Base-by-base conservation (phyloP, 345 rosid genomes). In the Acer yangbiense region DNA sequence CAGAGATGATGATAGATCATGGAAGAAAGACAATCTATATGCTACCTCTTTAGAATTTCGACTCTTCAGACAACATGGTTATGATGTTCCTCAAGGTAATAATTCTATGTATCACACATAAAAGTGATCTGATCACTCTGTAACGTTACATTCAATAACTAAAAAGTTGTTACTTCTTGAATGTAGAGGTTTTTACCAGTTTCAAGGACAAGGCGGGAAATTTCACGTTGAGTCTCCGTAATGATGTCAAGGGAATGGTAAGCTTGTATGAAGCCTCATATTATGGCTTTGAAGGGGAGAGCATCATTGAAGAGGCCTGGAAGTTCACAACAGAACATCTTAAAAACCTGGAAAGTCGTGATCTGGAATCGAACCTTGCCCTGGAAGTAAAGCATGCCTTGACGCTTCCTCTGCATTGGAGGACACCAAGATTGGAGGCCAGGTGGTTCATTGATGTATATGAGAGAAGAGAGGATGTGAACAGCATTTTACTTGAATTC, bases 371-470 rank as follows among this genome's bases (percentile, higher is more conserved):
- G 52, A 20, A 65, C 32, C 25, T 75, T 29, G 63, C 10, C 11
- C 27, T 25, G 60, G 23, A 68, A 48, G 77, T 75, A n/a, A 72
- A 67, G 44, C 83, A 64, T 23, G 74, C 78, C 3, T 5, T 76
- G 66, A 75, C 72, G 50, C 68, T 79, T 46, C 81, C 84, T 7
- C 27, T 55, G 39, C 72, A 73, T 54, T 61, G 81, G 25, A 78
- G 81, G 23, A n/a, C 54, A 9, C 50, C 18, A 7, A 68, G 65
- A 3, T 1, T 76, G 1, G 80, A 76, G 48, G 71, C 83, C 2
- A 25, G 62, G 55, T 83, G 83, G 83, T 17, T 44, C 35, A 73
- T 79, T 17, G 78, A 76, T 32, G 39, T 71, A 61, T 73, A 79
- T 3, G n/a, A 60, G 32, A 32, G 11, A 35, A 76, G 72, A 17